A percentile compares a stretch with the other conserved stretches of the same genome.
Evolutionary conservation across 2,329 filamentous ascomycete species (phyloP).

Genomic region (Aspergillus fructus): DNA sequence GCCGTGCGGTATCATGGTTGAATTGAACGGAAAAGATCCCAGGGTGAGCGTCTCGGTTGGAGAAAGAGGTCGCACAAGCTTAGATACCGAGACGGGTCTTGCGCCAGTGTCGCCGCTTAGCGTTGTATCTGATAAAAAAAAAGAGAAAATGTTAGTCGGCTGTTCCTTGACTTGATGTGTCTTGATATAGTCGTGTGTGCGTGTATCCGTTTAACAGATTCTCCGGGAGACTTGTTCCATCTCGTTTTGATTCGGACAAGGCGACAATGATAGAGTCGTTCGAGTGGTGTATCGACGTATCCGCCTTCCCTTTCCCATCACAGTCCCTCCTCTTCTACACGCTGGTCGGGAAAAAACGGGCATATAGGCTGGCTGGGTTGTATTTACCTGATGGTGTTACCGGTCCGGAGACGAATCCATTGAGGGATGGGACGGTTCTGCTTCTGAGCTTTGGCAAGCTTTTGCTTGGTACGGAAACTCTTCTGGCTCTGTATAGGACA

Average conservation of each 20-base stretch:
- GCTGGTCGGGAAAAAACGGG: background rate
- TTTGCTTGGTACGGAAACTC: constrained; percentile 99
- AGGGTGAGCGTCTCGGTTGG: constrained; percentile 30
- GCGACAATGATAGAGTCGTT: background rate
- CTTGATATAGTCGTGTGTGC: background rate
- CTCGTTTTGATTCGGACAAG: background rate
- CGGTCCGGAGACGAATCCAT: constrained; percentile 98
- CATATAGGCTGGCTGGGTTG: constrained; percentile 5
- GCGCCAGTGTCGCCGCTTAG: constrained; percentile 99
- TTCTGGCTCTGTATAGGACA: constrained; percentile 79
- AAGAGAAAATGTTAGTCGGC: constrained; percentile 12
- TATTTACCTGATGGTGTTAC: constrained; percentile 98
- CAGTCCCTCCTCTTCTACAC: constrained; percentile 1
- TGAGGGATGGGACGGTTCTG: constrained; percentile 99
- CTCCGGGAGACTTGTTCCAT: background rate
- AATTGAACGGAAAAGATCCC: constrained; percentile 28
- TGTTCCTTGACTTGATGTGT: background rate
- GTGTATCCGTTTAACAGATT: background rate
- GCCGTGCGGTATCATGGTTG: constrained; percentile 27
- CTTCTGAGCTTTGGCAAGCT: constrained; percentile 99
- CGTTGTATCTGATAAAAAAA: constrained; percentile 86
- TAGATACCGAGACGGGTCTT: constrained; percentile 99
- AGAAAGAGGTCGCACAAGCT: constrained; percentile 46
- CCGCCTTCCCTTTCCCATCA: background rate
- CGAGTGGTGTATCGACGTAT: background rate